Conservation (phyloP, 73 alveolate genomes). For the Effrenium voratum region DNA sequence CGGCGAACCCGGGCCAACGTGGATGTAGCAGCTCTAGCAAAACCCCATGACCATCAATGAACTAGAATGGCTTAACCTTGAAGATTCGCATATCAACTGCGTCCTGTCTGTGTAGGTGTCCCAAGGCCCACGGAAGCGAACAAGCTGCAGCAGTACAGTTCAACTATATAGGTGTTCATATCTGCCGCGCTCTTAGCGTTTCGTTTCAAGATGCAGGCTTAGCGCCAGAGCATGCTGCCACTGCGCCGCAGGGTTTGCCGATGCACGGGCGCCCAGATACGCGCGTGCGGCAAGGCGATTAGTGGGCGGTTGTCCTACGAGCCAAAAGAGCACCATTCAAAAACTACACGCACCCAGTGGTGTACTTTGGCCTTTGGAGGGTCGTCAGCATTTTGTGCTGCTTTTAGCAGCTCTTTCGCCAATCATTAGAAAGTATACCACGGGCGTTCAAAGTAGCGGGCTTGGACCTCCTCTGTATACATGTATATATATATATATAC, state of each 20-base stretch:
- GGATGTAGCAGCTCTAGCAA: no score
- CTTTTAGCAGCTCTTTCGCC: neutral
- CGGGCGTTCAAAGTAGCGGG: neutral
- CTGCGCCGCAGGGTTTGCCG: slow-evolving; percentile 20
- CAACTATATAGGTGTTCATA: neutral
- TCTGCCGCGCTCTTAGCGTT: neutral
- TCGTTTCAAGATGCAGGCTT: neutral
- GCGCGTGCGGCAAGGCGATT: neutral
- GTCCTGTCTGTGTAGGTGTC: neutral
- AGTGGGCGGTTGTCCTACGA: neutral
- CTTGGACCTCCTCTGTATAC: no score
- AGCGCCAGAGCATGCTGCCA: slow-evolving; percentile 48
- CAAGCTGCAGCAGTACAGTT: neutral
- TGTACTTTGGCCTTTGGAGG: neutral
- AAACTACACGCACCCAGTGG: neutral
- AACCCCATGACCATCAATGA: neutral
- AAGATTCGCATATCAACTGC: neutral
- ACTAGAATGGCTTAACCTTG: neutral
- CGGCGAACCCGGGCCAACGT: no score
- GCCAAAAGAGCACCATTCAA: neutral
- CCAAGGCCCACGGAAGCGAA: neutral
- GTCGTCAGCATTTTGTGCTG: neutral
- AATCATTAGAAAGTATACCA: neutral
- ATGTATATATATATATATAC: no score
- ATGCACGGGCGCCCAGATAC: neutral